Base-by-base conservation (phyloP, 257 asterid species). In the Solanum arcanum region DNA sequence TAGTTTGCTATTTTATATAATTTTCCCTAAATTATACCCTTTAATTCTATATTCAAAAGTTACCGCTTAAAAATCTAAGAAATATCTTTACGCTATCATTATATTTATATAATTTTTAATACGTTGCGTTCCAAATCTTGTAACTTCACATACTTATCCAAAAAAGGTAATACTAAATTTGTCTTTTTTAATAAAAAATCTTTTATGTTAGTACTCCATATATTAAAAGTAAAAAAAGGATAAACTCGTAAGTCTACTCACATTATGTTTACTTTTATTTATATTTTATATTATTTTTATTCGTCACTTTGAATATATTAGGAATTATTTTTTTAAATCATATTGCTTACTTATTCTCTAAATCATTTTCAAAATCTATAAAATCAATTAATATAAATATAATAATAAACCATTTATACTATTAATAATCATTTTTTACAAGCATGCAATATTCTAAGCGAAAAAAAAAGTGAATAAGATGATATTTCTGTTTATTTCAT, bases 171-270 rank as follows among this genome's bases (percentile, higher is more conserved):
- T 1, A 35, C 3, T 37, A 37, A 1, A 20, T 35, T 73, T 37
- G 18, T 20, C 49, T 73, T 5, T 31, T n/a, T 21, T 0, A 2
- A 0, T 5, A n/a, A 4, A 11, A 11, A n/a, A 3, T 9, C 5
- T 16, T 35, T 37, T 73, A 37, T 9, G 81, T 73, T 73, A 37
- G 29, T 73, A 29, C 81, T 21, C 18, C 81, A 72, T 33, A 15
- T 31, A 31, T 15, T 20, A 73, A 73, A 35, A 11, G 62, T 44
- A 77, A 77, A 44, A 42, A n/a, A 13, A 41, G 66, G 12, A 52
- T 16, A 52, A 52, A 52, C 60, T 52, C 7, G 60, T 16, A 6
- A 52, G 60, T 49, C 9, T 49, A 18, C 62, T 52, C 62, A 11
- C n/a, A 6, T 52, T 18, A 52, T 52, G 62, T 52, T 52, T 52